These are phyloP conservation scores for Papiliotrema laurentii DNA, from an alignment of 1,284 basidiomycete genomes.

Conservation along the genomic window DNA sequence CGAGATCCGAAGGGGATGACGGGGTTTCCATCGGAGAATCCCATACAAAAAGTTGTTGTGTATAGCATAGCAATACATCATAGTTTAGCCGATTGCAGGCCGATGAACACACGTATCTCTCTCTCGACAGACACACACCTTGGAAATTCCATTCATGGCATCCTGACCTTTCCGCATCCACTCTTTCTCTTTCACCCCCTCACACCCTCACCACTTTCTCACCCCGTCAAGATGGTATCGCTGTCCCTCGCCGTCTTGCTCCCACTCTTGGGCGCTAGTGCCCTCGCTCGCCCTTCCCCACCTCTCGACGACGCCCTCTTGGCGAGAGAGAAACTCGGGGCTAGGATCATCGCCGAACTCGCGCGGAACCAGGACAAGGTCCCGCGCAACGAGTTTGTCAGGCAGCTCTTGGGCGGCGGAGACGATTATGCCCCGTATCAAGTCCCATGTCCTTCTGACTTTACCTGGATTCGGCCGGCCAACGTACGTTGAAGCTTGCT, in stretches of 20 bases:
- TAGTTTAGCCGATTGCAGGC: not conserved
- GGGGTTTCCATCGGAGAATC: no score
- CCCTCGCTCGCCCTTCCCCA: not conserved
- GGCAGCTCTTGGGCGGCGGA: slow-evolving; percentile 14
- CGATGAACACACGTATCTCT: not conserved
- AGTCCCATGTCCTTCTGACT: slow-evolving; percentile 35
- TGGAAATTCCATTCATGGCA: not conserved
- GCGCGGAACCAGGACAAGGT: not conserved
- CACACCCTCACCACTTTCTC: not conserved
- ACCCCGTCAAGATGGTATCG: not conserved
- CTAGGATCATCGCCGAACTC: not conserved
- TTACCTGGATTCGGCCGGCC: slow-evolving; percentile 40
- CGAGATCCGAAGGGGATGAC: not conserved
- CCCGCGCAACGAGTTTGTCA: not conserved
- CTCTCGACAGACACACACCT: not conserved
- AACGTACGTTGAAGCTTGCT: slow-evolving; percentile 23
- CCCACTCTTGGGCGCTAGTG: not conserved
- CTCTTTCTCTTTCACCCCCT: not conserved
- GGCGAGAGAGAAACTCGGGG: not conserved
- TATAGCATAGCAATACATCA: no score
- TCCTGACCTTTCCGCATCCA: not conserved
- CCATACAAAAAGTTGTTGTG: no score
- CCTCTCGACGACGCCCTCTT: no score
- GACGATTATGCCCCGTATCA: slow-evolving; percentile 39
- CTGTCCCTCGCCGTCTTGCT: not conserved